Evolutionary conservation across 805 yeast genomes (phyloP).

Genomic region (Saccharomycopsis javanensis): DNA sequence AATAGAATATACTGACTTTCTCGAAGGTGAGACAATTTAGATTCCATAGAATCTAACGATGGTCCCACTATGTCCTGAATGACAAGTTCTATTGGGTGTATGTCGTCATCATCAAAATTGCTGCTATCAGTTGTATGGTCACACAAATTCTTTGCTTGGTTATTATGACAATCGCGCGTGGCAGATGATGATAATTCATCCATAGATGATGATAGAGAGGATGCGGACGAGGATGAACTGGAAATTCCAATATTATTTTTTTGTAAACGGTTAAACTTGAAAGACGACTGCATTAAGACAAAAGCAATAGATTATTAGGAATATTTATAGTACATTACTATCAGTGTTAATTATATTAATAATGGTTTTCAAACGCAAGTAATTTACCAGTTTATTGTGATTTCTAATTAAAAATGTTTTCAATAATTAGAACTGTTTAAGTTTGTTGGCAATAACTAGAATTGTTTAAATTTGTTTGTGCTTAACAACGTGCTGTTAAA

Average conservation of each 20-base stretch:
- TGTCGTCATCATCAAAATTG: slow-evolving; percentile 2
- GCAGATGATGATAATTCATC: not conserved
- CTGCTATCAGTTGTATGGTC: not conserved
- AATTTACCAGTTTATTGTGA: too few species aligned
- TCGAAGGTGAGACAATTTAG: slow-evolving; percentile 12
- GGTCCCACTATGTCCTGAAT: slow-evolving; percentile 17
- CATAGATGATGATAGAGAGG: not conserved
- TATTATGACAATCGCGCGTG: not conserved
- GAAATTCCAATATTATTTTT: not conserved
- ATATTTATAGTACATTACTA: too few species aligned
- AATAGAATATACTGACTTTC: slow-evolving; percentile 15
- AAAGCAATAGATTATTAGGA: too few species aligned
- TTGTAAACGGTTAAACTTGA: not conserved
- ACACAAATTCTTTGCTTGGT: not conserved
- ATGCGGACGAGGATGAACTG: not conserved
- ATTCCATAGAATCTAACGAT: slow-evolving; percentile 12
- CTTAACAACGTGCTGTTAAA: not conserved
- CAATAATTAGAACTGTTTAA: too few species aligned
- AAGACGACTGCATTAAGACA: not conserved
- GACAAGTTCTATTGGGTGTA: slow-evolving; percentile 18
- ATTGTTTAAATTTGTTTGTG: too few species aligned
- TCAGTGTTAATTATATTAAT: too few species aligned
- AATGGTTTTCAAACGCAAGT: too few species aligned
- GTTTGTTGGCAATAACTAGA: too few species aligned
- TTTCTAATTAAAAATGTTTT: too few species aligned